Percentiles rank a stretch among this genome's conserved stretches.
phyloP scores from a whole-genome alignment of 2,329 filamentous ascomycete species.

The Aaosphaeria pasadenensis region DNA sequence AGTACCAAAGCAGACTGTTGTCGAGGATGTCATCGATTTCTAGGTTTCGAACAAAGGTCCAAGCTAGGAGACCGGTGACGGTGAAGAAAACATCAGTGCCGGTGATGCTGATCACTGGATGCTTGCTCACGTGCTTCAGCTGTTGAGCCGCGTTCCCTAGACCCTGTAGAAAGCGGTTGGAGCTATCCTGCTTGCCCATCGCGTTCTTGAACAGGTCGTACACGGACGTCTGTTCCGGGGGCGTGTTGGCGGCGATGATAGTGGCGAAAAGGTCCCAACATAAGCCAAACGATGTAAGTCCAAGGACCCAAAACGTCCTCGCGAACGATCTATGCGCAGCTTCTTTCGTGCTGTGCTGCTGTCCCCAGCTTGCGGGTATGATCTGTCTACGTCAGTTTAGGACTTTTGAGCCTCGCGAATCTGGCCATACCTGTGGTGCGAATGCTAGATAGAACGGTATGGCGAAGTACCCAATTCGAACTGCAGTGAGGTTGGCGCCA shows the following conservation, averaged over 20 bases:
- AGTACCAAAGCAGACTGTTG: conserved; percentile 27
- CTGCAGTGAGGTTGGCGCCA: conserved; percentile 17
- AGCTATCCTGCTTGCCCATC: conserved; percentile 46
- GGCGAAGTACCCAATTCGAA: conserved; percentile 22
- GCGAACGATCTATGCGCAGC: conserved; percentile 42
- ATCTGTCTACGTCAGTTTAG: conserved; percentile 20
- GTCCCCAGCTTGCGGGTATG: conserved; percentile 52
- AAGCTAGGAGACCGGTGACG: conserved; percentile 52
- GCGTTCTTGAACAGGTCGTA: conserved; percentile 32
- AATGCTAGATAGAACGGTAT: conserved; percentile 36
- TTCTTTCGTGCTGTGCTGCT: conserved; percentile 40
- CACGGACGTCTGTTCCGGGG: conserved; percentile 41
- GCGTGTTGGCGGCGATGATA: conserved; percentile 48
- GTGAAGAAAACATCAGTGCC: conserved; percentile 60
- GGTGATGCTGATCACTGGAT: conserved; percentile 57
- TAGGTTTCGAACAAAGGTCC: conserved; percentile 55
- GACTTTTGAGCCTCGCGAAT: not conserved
- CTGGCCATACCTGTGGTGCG: conserved; percentile 23
- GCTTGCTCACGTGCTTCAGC: conserved; percentile 52
- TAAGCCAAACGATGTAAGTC: conserved; percentile 43
- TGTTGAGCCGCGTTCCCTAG: conserved; percentile 28
- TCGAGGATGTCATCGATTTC: conserved; percentile 51
- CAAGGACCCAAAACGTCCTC: conserved; percentile 49
- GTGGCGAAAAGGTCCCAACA: conserved; percentile 46
- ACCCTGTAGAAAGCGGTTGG: conserved; percentile 20